Base-by-base conservation (phyloP, 2,329 filamentous ascomycete species). In the Paramyrothecium sp. region DNA sequence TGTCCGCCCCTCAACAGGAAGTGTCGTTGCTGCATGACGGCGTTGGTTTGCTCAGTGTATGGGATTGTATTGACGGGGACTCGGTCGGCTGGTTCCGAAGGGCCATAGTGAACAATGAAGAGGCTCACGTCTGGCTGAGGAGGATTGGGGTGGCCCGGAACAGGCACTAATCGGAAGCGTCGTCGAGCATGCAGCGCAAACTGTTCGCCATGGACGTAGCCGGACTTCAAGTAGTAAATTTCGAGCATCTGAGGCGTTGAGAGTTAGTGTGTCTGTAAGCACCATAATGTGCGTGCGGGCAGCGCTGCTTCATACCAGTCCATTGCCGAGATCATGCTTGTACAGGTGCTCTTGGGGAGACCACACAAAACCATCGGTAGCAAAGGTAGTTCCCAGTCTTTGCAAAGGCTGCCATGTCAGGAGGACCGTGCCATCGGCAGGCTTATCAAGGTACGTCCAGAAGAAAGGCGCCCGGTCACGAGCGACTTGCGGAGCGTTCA, bases 301-400 rank as follows among this genome's bases (percentile, higher is more conserved):
- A 19, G 38, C 38, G 13, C 38, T 16, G n/a, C n/a, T 17, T 44
- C 81, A 55, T 78, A 86, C 83, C 71, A 85, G 67, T 53, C 81
- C 82, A 63, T 85, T 82, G 60, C 88, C 83, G 58, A 87, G 75
- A 56, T 96, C 89, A 60, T 92, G 87, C 61, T 88, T 87, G 64
- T 88, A 94, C 48, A 85, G 85, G 54, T 88, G 82, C 75, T 99
- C 94, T 7, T 86, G 84, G 64, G 92, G 90, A 17, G 88, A 88
- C 93, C 93, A 99, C 19, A 97, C 81, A 71, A 93, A 96, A 51
- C 95, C 95, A 77, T 99, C 94, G 38, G 90, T 96, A 10, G 94
- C 88, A 70, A 93, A 96, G 66, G 87, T 89, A 2, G 84, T 87
- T 3, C 85, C 86, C 56, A 90, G 74, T 57, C 88, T 84, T 65